Evolutionary conservation across 1,284 basidiomycete species (phyloP).

Genomic region (Grifola frondosa): DNA sequence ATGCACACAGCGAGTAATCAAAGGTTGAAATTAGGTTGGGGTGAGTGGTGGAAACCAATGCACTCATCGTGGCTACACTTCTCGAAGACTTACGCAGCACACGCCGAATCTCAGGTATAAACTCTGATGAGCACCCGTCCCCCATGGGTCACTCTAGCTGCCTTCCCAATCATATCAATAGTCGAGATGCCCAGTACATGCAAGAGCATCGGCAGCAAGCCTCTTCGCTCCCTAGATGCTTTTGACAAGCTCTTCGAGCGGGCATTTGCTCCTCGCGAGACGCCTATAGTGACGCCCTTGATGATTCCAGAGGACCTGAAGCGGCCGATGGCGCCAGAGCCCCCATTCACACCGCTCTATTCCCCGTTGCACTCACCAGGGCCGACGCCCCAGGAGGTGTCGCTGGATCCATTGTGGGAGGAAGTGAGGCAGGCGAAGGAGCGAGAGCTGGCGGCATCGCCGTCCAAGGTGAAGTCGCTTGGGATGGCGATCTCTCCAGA

Average conservation of each 20-base stretch:
- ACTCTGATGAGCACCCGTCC: too few relatives aligned
- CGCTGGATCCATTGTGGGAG: slow-evolving; percentile 62
- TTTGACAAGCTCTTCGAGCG: slow-evolving; percentile 23
- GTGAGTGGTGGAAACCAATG: too few relatives aligned
- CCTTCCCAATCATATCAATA: background rate
- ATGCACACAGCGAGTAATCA: too few relatives aligned
- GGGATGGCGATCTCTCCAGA: slow-evolving; percentile 29
- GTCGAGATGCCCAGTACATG: slow-evolving; percentile 9
- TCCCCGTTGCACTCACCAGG: slow-evolving; percentile 17
- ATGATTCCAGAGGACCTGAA: slow-evolving; percentile 9
- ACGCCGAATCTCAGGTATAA: too few relatives aligned
- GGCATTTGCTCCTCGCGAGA: slow-evolving; percentile 19
- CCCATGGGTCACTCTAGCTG: too few relatives aligned
- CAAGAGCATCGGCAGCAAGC: slow-evolving; percentile 12
- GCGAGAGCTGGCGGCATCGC: slow-evolving; percentile 58
- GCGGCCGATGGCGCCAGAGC: slow-evolving; percentile 20
- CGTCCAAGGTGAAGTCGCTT: slow-evolving; percentile 65
- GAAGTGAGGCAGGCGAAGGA: slow-evolving; percentile 61
- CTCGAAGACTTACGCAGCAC: too few relatives aligned
- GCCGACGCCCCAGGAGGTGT: slow-evolving; percentile 24
- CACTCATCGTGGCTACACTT: too few relatives aligned
- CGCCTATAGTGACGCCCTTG: slow-evolving; percentile 7
- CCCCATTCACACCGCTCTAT: slow-evolving; percentile 25
- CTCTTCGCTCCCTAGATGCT: slow-evolving; percentile 21
- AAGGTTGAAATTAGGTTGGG: too few relatives aligned